phyloP scores from a whole-genome alignment of 148 eudicot species.

The Persicaria tinctoria region DNA sequence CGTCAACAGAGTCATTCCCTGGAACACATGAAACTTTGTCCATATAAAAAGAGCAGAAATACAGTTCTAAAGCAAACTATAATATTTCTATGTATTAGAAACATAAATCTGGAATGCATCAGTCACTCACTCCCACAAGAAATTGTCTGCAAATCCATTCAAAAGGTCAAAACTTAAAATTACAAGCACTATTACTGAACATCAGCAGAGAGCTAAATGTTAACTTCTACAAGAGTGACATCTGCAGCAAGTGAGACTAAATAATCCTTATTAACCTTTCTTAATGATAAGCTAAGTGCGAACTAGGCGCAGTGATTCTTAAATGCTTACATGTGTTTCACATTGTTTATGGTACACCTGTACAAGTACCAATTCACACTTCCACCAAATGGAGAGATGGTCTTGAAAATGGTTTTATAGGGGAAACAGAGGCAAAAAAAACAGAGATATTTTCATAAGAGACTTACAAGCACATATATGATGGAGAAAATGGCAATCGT shows the following conservation, averaged over 20 bases:
- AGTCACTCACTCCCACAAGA: neutral
- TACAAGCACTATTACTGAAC: neutral
- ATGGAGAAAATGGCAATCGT: conserved; percentile 20
- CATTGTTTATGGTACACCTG: too few species aligned
- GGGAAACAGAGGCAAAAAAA: neutral
- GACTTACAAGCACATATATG: conserved; percentile 19
- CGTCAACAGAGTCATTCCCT: conserved; percentile 22
- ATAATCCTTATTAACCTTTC: neutral
- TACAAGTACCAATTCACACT: too few species aligned
- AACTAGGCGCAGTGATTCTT: neutral
- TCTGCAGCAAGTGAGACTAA: neutral
- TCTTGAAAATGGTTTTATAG: neutral
- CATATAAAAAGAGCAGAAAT: neutral
- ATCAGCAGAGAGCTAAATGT: neutral
- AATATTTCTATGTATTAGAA: neutral
- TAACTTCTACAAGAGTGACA: neutral
- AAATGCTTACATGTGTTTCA: too few species aligned
- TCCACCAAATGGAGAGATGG: neutral
- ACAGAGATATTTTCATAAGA: neutral
- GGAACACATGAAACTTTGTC: neutral
- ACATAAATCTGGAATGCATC: neutral
- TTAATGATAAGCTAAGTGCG: neutral
- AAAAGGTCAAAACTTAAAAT: neutral
- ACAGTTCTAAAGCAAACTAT: neutral
- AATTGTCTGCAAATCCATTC: neutral